These are phyloP conservation scores for Penicillium vulpinum DNA, from an alignment of 2,329 filamentous ascomycete genomes.

Conservation along the genomic window DNA sequence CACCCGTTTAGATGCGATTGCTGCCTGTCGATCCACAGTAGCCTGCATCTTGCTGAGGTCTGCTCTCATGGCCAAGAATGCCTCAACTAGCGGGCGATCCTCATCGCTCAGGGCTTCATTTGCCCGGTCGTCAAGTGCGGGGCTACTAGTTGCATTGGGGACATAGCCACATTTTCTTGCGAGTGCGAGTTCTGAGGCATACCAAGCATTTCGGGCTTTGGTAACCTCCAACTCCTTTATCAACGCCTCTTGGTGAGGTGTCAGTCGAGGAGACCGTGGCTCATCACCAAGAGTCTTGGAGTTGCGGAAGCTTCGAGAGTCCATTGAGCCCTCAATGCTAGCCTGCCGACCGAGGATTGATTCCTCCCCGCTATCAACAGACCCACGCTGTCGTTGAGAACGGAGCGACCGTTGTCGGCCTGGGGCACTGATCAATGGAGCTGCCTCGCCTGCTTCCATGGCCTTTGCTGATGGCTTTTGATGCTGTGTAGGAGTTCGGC, in stretches of 20 bases:
- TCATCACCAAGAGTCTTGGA: slow-evolving; percentile 45
- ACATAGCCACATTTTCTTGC: slow-evolving; percentile 88
- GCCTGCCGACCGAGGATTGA: slow-evolving; percentile 46
- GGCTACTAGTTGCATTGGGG: slow-evolving; percentile 67
- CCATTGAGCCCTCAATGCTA: slow-evolving; percentile 43
- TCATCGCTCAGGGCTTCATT: slow-evolving; percentile 85
- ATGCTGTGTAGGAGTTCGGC: slow-evolving; percentile 62
- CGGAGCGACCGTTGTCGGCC: slow-evolving; percentile 55
- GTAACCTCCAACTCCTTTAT: slow-evolving; percentile 83
- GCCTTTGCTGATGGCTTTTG: slow-evolving; percentile 44
- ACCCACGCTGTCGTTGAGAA: slow-evolving; percentile 62
- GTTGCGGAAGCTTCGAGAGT: slow-evolving; percentile 41
- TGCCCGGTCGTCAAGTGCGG: slow-evolving; percentile 72
- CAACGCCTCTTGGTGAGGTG: slow-evolving; percentile 59
- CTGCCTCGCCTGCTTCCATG: slow-evolving; percentile 50
- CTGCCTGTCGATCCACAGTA: slow-evolving; percentile 84
- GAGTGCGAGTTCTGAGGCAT: slow-evolving; percentile 88
- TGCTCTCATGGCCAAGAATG: slow-evolving; percentile 83
- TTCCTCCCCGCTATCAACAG: slow-evolving; percentile 68
- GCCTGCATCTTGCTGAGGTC: slow-evolving; percentile 87
- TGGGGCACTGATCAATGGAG: slow-evolving; percentile 45
- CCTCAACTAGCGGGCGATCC: slow-evolving; percentile 88
- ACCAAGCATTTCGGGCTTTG: slow-evolving; percentile 92
- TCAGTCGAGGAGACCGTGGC: slow-evolving; percentile 47
- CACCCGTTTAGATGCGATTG: slow-evolving; percentile 81